Percentiles rank a stretch among this genome's conserved stretches.
These are phyloP conservation scores for Pseudozyma sp. DNA, from an alignment of 1,284 basidiomycete genomes.

Conservation along the genomic window DNA sequence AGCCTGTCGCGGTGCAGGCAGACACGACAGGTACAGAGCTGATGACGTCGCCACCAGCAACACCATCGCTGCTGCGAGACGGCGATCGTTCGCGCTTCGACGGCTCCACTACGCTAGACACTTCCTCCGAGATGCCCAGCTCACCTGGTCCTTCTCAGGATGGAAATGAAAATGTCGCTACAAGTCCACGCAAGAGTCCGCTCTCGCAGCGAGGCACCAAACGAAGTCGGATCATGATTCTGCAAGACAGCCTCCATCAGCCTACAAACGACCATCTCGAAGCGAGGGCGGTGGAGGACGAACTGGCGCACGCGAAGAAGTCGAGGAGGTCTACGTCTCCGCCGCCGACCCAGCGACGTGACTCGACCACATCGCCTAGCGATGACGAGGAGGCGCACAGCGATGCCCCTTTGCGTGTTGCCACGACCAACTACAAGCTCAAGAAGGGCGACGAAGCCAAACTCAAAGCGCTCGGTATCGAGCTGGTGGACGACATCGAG, in stretches of 20 bases:
- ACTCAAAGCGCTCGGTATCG: conserved; percentile 27
- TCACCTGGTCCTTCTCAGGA: conserved; percentile 12
- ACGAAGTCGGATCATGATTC: conserved; percentile 18
- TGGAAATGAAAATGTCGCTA: neutral
- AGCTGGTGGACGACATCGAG: conserved; percentile 39
- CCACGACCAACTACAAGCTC: conserved; percentile 39
- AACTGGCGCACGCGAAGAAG: conserved; percentile 4
- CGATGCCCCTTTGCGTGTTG: conserved; percentile 15
- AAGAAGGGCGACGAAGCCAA: conserved; percentile 31
- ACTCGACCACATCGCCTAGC: too few relatives aligned
- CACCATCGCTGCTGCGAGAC: conserved; percentile 13
- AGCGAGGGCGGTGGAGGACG: conserved; percentile 5
- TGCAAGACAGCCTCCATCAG: conserved; percentile 24
- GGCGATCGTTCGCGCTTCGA: conserved; percentile 3
- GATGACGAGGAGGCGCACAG: neutral
- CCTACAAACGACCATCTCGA: conserved; percentile 11
- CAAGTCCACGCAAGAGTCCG: conserved; percentile 1
- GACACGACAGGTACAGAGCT: conserved; percentile 7
- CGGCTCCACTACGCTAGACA: conserved; percentile 12
- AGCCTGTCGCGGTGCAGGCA: neutral
- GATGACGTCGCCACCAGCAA: conserved; percentile 19
- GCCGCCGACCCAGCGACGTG: neutral
- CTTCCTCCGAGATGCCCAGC: conserved; percentile 28
- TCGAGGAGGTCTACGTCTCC: neutral
- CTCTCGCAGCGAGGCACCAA: conserved; percentile 22